Percentiles rank a stretch among this genome's conserved stretches.
Evolutionary conservation across 2,329 filamentous ascomycete species (phyloP).

Genomic region (Pestalotiopsis fici): DNA sequence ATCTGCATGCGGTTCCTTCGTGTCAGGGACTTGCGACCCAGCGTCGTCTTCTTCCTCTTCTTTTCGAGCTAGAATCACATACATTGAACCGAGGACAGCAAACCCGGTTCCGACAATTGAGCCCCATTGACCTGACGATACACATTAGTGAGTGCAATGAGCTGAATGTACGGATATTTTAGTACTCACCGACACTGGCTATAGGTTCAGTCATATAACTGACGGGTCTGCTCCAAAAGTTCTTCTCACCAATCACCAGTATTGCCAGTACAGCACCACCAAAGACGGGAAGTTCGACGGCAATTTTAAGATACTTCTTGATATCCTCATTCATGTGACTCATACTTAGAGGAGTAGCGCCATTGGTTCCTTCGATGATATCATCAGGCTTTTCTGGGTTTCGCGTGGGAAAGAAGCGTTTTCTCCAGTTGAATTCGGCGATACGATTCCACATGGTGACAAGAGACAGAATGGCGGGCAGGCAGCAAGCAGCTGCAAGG

Average conservation of each 20-base stretch:
- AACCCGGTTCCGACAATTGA: conserved; percentile 60
- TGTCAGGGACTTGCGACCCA: conserved; percentile 18
- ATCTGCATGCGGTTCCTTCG: conserved; percentile 24
- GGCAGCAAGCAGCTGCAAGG: conserved; percentile 63
- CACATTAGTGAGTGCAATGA: background rate
- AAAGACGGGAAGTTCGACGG: conserved; percentile 61
- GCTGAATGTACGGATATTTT: background rate
- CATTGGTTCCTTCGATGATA: conserved; percentile 54
- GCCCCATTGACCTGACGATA: conserved; percentile 54
- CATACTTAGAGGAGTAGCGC: conserved; percentile 52
- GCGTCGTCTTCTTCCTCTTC: conserved; percentile 24
- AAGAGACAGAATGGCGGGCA: conserved; percentile 63
- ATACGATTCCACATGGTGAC: conserved; percentile 67
- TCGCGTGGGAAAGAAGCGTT: conserved; percentile 35
- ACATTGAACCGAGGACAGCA: conserved; percentile 59
- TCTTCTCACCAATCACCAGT: conserved; percentile 62
- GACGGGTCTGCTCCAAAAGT: conserved; percentile 61
- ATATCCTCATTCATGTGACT: conserved; percentile 57
- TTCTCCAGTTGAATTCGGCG: conserved; percentile 61
- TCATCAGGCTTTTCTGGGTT: conserved; percentile 34
- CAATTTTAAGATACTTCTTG: conserved; percentile 48
- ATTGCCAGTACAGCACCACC: conserved; percentile 59
- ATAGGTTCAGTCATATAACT: conserved; percentile 63
- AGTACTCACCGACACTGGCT: conserved; percentile 54
- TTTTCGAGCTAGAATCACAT: conserved; percentile 46